phyloP scores from a whole-genome alignment of 1,284 basidiomycete species.

The Porodaedalea pini region DNA sequence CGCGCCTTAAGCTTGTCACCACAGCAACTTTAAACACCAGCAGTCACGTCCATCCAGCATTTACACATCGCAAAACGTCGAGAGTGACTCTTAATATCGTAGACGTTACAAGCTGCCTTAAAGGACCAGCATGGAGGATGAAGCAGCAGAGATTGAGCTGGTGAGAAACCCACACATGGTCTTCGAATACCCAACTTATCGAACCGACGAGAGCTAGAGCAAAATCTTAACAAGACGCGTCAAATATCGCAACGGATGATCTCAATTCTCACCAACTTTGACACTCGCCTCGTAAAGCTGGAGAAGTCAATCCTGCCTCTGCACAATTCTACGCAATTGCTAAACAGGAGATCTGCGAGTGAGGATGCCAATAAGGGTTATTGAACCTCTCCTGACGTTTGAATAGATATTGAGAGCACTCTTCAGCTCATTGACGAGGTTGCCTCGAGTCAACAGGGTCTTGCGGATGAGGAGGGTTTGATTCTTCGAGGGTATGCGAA shows the following conservation, averaged over 20 bases:
- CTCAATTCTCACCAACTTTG: conserved; percentile 73
- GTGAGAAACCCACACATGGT: conserved; percentile 31
- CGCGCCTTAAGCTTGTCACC: too few species aligned
- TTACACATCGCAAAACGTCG: not conserved
- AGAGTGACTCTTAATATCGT: not conserved
- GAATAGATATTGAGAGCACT: conserved; percentile 71
- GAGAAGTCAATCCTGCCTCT: conserved; percentile 78
- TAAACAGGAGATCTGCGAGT: conserved; percentile 54
- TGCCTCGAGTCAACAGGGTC: conserved; percentile 69
- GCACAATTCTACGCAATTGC: conserved; percentile 68
- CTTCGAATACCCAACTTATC: not conserved
- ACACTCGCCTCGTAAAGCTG: conserved; percentile 69
- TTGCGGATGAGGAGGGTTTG: conserved; percentile 70
- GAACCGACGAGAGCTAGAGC: conserved; percentile 59
- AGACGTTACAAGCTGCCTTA: too few species aligned
- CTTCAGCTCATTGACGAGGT: conserved; percentile 74
- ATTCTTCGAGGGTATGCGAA: conserved; percentile 65
- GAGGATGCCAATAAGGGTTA: not conserved
- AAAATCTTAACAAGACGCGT: conserved; percentile 78
- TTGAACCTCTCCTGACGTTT: not conserved
- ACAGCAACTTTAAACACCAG: too few species aligned
- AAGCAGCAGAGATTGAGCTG: conserved; percentile 73
- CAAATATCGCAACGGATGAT: conserved; percentile 82
- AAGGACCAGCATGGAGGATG: conserved; percentile 71
- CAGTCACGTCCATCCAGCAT: too few species aligned